Evolutionary conservation across 2,329 filamentous ascomycete species (phyloP), one percentile per base, ranked within the genome.

Genomic region (Meredithiella fracta): DNA sequence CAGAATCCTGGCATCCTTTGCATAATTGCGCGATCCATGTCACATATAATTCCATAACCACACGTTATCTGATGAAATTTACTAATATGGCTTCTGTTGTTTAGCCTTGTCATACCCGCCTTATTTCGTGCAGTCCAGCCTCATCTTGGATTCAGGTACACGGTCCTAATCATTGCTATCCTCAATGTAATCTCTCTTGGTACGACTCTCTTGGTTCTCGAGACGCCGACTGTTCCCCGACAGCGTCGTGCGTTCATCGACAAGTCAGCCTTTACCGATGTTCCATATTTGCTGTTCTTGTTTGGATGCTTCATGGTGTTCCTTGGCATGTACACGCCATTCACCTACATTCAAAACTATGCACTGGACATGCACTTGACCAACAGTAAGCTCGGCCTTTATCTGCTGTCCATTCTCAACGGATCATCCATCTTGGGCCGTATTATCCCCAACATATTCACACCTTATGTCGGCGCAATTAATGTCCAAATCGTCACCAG

Each of bases 371-470:
- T 65, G 3, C 65, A 68, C 0, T 58, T 67, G 47, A 63, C 65
- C 1, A 62, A 62, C 3, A 60, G 62, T 31, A 62, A 62, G 22
- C 61, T 73, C 3, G 68, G 68, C 1, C 64, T 67, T 15, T 76
- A 77, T 58, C 66, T 77, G 23, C 64, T 78, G 3, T 65, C 75
- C 1, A 72, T 78, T 50, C 68, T 77, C 52, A 78, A 77, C 62
- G 73, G 70, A 1, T 69, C 71, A 0, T 73, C 73, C 0, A 66
- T 75, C 6, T 66, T 73, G 6, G 75, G 76, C 0, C 70, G 76
- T 5, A 65, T 77, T 1, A 62, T 74, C 0, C 74, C 73, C 0
- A 70, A 70, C 3, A 66, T 71, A 6, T 58, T 76, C 3, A 72
- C 72, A 0, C 68, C 70, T 52, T 64, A 62, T 26, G 58, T 71